Percentiles rank a stretch among this genome's conserved stretches.
Conservation (phyloP, 202 grass and related monocot genomes). For the Dendrocalamus latiflorus region DNA sequence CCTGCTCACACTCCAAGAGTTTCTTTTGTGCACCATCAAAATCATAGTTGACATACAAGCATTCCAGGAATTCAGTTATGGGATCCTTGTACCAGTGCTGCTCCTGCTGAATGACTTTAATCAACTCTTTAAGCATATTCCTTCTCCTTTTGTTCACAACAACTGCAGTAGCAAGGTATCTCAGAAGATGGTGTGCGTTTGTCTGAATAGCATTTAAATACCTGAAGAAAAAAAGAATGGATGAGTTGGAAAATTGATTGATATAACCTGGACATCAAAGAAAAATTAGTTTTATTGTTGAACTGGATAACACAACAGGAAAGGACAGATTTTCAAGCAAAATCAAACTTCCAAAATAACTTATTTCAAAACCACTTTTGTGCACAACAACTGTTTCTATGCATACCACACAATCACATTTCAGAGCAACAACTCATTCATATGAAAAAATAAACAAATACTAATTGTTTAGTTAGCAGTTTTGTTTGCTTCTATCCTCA, state of each 20-base stretch:
- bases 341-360: background rate
- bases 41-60: conserved; percentile 97
- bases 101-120: conserved; percentile 97
- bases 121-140: too few relatives aligned
- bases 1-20: conserved; percentile 74
- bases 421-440: background rate
- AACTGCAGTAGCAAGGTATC: too few relatives aligned
- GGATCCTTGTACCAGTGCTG: conserved; percentile 85
- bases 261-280: background rate
- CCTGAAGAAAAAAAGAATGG: conserved; percentile 29
- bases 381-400: background rate
- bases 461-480: background rate
- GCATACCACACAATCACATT: background rate
- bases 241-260: background rate
- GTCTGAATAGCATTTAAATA: conserved; percentile 98
- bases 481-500: background rate
- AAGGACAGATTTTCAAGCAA: background rate
- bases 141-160: too few relatives aligned
- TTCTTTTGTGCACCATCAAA: conserved; percentile 90
- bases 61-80: conserved; percentile 85
- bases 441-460: background rate
- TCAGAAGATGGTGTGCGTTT: conserved; percentile 84
- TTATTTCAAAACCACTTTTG: background rate
- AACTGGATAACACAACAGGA: background rate
- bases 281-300: background rate